These are phyloP conservation scores for Hypoxylon sp. DNA, from an alignment of 2,329 filamentous ascomycete genomes.

Conservation along the genomic window DNA sequence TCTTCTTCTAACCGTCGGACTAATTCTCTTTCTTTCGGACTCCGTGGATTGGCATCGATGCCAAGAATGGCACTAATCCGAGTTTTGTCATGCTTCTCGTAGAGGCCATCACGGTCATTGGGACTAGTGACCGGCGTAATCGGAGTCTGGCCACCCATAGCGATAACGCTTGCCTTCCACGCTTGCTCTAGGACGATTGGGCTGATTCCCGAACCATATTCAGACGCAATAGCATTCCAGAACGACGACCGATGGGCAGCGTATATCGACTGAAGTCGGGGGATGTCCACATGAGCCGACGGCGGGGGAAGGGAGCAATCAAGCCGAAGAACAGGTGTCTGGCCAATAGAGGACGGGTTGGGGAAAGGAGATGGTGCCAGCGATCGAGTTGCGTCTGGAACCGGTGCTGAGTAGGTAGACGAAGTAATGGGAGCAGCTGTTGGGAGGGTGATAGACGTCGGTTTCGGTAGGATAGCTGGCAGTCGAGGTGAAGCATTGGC, in stretches of 20 bases:
- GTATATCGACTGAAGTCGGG: constrained; percentile 78
- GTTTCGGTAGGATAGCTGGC: constrained; percentile 76
- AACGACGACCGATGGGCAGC: constrained; percentile 77
- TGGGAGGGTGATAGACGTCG: constrained; percentile 63
- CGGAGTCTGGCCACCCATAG: constrained; percentile 58
- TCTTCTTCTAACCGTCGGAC: constrained; percentile 69
- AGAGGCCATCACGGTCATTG: constrained; percentile 61
- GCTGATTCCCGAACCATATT: constrained; percentile 75
- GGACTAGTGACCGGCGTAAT: constrained; percentile 68
- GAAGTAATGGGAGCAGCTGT: constrained; percentile 54
- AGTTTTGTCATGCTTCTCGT: constrained; percentile 65
- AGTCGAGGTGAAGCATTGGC: constrained; percentile 64
- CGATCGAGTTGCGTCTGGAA: constrained; percentile 57
- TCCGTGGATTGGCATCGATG: constrained; percentile 69
- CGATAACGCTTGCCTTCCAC: constrained; percentile 68
- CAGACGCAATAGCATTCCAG: constrained; percentile 78
- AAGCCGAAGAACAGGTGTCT: constrained; percentile 66
- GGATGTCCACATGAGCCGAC: constrained; percentile 68
- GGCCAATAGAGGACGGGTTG: constrained; percentile 57
- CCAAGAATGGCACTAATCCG: constrained; percentile 74
- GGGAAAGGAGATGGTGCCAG: constrained; percentile 62
- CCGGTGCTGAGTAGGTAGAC: constrained; percentile 57
- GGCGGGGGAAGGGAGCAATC: constrained; percentile 67
- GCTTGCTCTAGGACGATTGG: constrained; percentile 76
- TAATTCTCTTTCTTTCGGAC: constrained; percentile 69